A percentile compares a stretch with the other conserved stretches of the same genome.
phyloP scores from a whole-genome alignment of 2,329 filamentous ascomycete species.

The Parastagonospora avenae region DNA sequence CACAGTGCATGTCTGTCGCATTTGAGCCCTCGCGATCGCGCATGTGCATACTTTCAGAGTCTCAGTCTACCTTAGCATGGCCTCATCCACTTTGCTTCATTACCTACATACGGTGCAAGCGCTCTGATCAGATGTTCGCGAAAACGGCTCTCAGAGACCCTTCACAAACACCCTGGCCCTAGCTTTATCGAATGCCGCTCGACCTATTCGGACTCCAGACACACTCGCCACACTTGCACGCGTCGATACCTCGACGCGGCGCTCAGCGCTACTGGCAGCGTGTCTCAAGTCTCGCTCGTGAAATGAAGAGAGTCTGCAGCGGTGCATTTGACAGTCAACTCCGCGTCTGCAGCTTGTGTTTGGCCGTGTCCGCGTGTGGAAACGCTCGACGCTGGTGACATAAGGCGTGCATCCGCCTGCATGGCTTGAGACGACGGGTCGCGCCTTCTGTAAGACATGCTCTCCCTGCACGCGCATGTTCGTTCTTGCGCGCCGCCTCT shows the following conservation, averaged over 20 bases:
- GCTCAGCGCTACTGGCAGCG: not conserved
- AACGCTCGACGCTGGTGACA: not conserved
- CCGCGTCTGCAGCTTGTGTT: constrained; percentile 1
- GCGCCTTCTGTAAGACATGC: constrained; percentile 8
- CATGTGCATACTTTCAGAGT: too few species aligned
- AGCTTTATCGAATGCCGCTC: not conserved
- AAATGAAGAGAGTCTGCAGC: too few species aligned
- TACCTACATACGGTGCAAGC: not conserved
- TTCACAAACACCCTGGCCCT: not conserved
- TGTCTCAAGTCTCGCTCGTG: too few species aligned
- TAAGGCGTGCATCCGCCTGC: constrained; percentile 7
- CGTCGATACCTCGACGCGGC: not conserved
- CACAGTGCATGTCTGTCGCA: too few species aligned
- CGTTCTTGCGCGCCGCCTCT: not conserved
- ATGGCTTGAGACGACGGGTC: constrained; percentile 7
- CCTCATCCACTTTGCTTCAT: too few species aligned
- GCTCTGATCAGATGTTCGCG: not conserved
- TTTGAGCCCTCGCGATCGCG: too few species aligned
- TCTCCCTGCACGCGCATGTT: constrained; percentile 1
- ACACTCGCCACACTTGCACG: not conserved
- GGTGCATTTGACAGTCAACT: not conserved
- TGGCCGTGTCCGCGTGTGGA: not conserved
- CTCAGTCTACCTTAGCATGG: too few species aligned
- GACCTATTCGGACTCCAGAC: not conserved
- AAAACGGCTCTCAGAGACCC: not conserved